Base-by-base conservation (phyloP, 176 grass and related monocot genomes). In the Pontederia crassipes region DNA sequence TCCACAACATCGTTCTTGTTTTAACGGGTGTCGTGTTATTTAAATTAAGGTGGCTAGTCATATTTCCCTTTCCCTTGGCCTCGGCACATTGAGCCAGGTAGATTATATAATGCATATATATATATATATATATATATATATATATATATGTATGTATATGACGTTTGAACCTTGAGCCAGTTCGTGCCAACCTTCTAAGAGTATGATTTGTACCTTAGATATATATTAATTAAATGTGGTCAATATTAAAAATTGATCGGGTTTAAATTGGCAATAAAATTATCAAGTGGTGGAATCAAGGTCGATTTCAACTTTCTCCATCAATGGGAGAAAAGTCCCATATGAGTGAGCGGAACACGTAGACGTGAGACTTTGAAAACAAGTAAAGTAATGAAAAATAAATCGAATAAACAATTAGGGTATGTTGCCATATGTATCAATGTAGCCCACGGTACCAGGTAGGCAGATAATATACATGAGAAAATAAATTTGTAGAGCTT, bases 281-380 rank as follows among this genome's bases (percentile, higher is more conserved):
- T 40, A 40, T 40, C 6, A 69, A 69, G 3, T 12, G 14, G 55
- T 8, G 11, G 67, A 10, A 48, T 8, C 10, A 48, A 32, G 40
- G 53, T 57, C 52, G 24, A 9, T 9, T 57, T 69, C 52, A 69
- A 57, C 54, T 69, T 48, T 69, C 67, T 69, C 54, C n/a, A 47
- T 69, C 67, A 57, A 48, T 69, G 17, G 54, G 3, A 57, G 54
- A 48, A 54, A 35, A 57, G 54, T 11, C 12, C 57, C 52, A 69
- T 15, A 47, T 54, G 35, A 57, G 1, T 14, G 8, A 4, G 51
- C 56, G 10, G 46, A 32, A 12, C 45, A 51, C 28, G 7, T 12
- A 29, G n/a, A 17, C 40, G 48, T 17, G 5, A 69, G n/a, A 35
- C 54, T 49, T 58, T 35, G n/a, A 11, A 57, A 69, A 7, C 2